phyloP scores from a whole-genome alignment of 2,329 filamentous ascomycete species.

The Bipolaris victoriae region DNA sequence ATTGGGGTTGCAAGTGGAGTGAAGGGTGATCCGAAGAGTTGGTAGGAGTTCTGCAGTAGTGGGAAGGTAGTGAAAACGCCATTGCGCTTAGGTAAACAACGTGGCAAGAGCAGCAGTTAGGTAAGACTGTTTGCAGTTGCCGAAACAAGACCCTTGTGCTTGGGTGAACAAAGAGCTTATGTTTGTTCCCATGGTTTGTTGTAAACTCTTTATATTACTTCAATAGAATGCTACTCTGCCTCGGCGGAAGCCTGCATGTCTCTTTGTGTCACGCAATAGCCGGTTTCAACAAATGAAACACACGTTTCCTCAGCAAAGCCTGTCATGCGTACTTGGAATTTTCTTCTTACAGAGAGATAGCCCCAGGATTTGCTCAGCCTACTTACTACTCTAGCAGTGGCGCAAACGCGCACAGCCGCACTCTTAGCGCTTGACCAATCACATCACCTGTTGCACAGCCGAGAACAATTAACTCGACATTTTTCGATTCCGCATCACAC shows the following conservation, averaged over 20 bases:
- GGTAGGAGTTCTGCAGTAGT: conserved; percentile 2
- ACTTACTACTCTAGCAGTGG: too few species aligned
- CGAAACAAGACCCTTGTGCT: background rate
- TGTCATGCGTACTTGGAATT: background rate
- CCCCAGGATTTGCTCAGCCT: background rate
- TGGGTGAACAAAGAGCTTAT: background rate
- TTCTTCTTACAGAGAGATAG: background rate
- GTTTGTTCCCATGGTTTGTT: background rate
- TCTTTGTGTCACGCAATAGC: background rate
- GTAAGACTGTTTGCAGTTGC: background rate
- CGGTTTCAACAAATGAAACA: background rate
- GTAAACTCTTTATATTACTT: background rate
- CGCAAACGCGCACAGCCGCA: background rate
- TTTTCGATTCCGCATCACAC: background rate
- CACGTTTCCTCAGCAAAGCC: background rate
- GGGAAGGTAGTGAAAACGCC: conserved; percentile 18
- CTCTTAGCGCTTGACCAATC: background rate
- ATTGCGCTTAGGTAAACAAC: conserved; percentile 16
- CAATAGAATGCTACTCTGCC: background rate
- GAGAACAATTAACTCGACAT: background rate
- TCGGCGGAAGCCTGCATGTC: background rate
- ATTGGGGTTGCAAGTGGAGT: background rate
- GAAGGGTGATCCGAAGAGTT: conserved; percentile 7
- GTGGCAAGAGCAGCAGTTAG: background rate
- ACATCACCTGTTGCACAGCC: background rate